Conservation (phyloP, 805 yeast genomes). For the Nakazawaea peltata region DNA sequence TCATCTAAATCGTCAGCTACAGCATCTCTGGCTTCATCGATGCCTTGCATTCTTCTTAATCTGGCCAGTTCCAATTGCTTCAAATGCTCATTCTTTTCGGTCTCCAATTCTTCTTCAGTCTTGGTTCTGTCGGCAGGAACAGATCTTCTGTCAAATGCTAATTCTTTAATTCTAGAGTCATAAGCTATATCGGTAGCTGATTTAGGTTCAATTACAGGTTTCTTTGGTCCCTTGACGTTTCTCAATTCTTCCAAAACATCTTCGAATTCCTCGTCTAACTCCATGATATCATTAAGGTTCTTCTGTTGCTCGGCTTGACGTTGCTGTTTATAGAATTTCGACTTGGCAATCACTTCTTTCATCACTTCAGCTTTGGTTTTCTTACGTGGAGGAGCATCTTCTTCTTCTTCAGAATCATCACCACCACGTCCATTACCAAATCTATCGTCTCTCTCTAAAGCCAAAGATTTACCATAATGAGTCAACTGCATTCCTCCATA, state of each 20-base stretch:
- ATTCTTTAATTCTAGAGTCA: constrained; percentile 58
- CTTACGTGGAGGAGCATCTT: constrained; percentile 41
- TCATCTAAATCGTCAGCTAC: constrained; percentile 62
- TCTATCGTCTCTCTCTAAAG: constrained; percentile 36
- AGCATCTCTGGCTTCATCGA: constrained; percentile 30
- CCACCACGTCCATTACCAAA: constrained; percentile 26
- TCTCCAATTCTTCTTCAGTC: constrained; percentile 60
- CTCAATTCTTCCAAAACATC: constrained; percentile 45
- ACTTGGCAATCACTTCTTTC: constrained; percentile 79
- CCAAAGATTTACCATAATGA: constrained; percentile 67
- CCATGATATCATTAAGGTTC: constrained; percentile 52
- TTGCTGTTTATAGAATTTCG: constrained; percentile 69
- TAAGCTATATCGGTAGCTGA: constrained; percentile 42
- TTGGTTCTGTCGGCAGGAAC: constrained; percentile 78
- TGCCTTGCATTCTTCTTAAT: constrained; percentile 67
- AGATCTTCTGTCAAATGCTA: constrained; percentile 65
- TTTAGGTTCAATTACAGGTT: constrained; percentile 23
- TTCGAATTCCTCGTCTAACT: constrained; percentile 66
- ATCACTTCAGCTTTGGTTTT: constrained; percentile 79
- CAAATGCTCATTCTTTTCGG: constrained; percentile 53
- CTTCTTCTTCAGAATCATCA: constrained; percentile 16
- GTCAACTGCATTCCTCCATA: constrained; percentile 39
- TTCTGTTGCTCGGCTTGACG: constrained; percentile 60
- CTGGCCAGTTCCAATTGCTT: constrained; percentile 62
- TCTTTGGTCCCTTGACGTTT: constrained; percentile 11